Conservation (phyloP, 495 filamentous ascomycete species). For the Physcia stellaris region DNA sequence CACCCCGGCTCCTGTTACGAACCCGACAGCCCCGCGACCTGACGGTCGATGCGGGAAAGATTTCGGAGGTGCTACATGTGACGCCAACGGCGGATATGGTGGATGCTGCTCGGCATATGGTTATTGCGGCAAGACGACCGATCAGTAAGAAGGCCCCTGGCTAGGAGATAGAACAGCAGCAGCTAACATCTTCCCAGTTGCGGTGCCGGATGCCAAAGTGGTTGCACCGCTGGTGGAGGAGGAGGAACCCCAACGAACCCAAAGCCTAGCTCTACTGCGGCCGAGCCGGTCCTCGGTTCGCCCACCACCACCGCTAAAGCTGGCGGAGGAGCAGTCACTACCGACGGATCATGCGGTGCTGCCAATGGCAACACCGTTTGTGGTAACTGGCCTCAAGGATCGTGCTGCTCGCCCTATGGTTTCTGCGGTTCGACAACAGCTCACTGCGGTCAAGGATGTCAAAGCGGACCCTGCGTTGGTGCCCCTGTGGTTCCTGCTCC, state of each 20-base stretch:
- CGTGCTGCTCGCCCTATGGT: slow-evolving; percentile 39
- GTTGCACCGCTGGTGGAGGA: slow-evolving; percentile 1
- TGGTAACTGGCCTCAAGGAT: slow-evolving; percentile 33
- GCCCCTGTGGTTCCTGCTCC: slow-evolving; percentile 19
- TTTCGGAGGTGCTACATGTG: slow-evolving; percentile 16
- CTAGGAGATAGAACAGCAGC: too few species aligned
- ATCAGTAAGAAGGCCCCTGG: slow-evolving; percentile 11
- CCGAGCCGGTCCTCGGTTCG: slow-evolving; percentile 23
- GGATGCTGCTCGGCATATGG: slow-evolving; percentile 19
- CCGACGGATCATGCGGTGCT: slow-evolving; percentile 35
- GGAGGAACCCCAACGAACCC: neutral
- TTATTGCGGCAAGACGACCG: slow-evolving; percentile 7
- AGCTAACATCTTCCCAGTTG: too few species aligned
- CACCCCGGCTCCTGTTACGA: neutral
- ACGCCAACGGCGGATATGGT: slow-evolving; percentile 15
- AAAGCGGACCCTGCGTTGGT: slow-evolving; percentile 23
- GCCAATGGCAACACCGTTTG: slow-evolving; percentile 31
- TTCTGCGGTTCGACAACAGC: slow-evolving; percentile 22
- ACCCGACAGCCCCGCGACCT: slow-evolving; percentile 7
- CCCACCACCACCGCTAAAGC: slow-evolving; percentile 16
- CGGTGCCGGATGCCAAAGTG: too few species aligned
- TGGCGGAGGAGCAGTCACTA: slow-evolving; percentile 21
- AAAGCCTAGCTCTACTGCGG: slow-evolving; percentile 13
- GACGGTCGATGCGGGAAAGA: slow-evolving; percentile 18
- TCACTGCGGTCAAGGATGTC: slow-evolving; percentile 27